A percentile compares a stretch with the other conserved stretches of the same genome.
phyloP scores from a whole-genome alignment of 768 basidiomycete genomes.

The Trametes punicea region DNA sequence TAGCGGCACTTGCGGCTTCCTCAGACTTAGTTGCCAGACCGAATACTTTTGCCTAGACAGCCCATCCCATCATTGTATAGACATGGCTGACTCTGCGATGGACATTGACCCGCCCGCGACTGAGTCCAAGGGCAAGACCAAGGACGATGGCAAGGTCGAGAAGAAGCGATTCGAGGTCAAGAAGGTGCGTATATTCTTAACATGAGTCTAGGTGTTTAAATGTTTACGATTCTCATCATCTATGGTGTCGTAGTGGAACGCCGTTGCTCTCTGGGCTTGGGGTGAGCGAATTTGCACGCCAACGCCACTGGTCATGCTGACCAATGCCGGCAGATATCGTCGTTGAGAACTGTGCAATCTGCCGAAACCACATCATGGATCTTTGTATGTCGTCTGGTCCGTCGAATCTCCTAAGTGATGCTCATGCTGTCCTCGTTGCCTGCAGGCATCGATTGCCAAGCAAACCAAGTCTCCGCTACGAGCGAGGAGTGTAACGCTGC shows the following conservation, averaged over 20 bases:
- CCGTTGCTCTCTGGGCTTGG: constrained; percentile 98
- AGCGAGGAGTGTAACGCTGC: constrained; percentile 97
- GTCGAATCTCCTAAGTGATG: constrained; percentile 6
- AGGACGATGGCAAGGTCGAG: constrained; percentile 57
- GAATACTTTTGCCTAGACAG: too few relatives aligned
- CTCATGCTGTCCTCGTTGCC: not conserved
- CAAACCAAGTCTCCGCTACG: constrained; percentile 95
- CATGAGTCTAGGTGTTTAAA: too few relatives aligned
- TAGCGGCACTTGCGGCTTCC: constrained; percentile 3
- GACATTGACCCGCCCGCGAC: constrained; percentile 63
- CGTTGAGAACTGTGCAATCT: constrained; percentile 99
- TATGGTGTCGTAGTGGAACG: constrained; percentile 80
- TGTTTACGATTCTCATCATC: not conserved
- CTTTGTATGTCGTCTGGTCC: constrained; percentile 63
- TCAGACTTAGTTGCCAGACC: not conserved
- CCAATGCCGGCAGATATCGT: constrained; percentile 70
- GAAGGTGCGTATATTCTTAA: constrained; percentile 65
- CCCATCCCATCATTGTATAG: not conserved
- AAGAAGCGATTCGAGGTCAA: constrained; percentile 97
- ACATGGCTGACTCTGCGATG: constrained; percentile 52
- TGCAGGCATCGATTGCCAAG: constrained; percentile 98
- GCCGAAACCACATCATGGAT: constrained; percentile 99
- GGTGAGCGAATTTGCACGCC: constrained; percentile 46
- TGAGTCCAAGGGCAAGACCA: constrained; percentile 37
- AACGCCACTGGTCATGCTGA: constrained; percentile 3